Evolutionary conservation across 208 protist genomes (phyloP).

Genomic region (Balamuthia mandrillaris): DNA sequence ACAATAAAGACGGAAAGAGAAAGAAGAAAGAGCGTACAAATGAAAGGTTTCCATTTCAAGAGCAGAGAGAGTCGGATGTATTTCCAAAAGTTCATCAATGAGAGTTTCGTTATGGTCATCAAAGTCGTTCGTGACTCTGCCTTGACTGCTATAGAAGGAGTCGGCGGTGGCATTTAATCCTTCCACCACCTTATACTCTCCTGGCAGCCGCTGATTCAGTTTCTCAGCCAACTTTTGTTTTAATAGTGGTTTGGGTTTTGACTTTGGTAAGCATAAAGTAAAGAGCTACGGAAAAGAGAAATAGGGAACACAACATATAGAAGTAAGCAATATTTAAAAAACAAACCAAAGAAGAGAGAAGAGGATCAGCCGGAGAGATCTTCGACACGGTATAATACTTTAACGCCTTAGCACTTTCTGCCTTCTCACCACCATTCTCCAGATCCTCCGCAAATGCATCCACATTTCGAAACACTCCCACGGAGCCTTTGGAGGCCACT

Average conservation of each 20-base stretch:
- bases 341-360: background rate
- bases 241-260: background rate
- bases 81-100: constrained; percentile 40
- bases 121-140: constrained; percentile 43
- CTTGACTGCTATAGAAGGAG: constrained; percentile 68
- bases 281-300: background rate
- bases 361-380: background rate
- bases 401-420: background rate
- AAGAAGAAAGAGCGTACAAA: constrained; percentile 43
- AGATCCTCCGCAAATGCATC: background rate
- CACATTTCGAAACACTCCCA: background rate
- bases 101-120: constrained; percentile 58
- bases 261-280: background rate
- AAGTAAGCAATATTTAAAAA: too few species aligned
- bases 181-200: background rate
- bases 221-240: background rate
- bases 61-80: constrained; percentile 11
- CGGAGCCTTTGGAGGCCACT: constrained; percentile 32
- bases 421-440: background rate
- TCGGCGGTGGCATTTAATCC: constrained; percentile 52
- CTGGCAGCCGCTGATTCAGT: background rate
- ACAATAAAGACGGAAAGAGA: background rate
- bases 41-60: constrained; percentile 71
- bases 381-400: background rate
- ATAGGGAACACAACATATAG: background rate